A percentile compares a stretch with the other conserved stretches of the same genome.
These are phyloP conservation scores for Pseudocercospora ulei DNA, from an alignment of 2,329 filamentous ascomycete species.

Conservation along the genomic window DNA sequence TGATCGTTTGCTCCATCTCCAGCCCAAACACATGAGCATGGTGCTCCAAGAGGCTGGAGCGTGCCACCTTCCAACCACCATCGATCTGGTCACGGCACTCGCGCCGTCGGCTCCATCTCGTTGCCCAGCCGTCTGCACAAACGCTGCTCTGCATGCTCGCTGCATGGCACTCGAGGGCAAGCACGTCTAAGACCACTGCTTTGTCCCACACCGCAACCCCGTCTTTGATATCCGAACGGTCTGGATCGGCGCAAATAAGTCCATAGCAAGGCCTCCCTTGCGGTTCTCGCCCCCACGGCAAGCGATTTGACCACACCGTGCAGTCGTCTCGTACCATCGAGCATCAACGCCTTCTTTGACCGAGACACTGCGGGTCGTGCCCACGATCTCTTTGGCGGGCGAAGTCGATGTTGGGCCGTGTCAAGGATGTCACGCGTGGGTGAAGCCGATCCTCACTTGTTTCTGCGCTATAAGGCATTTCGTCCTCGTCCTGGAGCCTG, in stretches of 20 bases:
- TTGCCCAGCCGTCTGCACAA: slow-evolving; percentile 15
- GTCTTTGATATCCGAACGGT: slow-evolving; percentile 7
- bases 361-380: slow-evolving; percentile 25
- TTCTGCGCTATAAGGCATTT: slow-evolving; percentile 25
- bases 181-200: slow-evolving; percentile 23
- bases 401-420: slow-evolving; percentile 17
- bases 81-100: not conserved
- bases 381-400: slow-evolving; percentile 17
- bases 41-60: slow-evolving; percentile 1
- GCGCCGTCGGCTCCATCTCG: slow-evolving; percentile 2
- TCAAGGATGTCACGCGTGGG: slow-evolving; percentile 17
- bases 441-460: slow-evolving; percentile 14
- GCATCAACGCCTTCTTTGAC: slow-evolving; percentile 18
- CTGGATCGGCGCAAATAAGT: slow-evolving; percentile 20
- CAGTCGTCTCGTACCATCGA: slow-evolving; percentile 13
- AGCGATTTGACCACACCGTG: slow-evolving; percentile 16
- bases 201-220: slow-evolving; percentile 31
- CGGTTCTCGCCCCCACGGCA: slow-evolving; percentile 17
- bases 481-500: slow-evolving; percentile 20
- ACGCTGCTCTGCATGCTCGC: slow-evolving; percentile 17
- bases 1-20: slow-evolving; percentile 3
- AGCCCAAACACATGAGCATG: not conserved
- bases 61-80: slow-evolving; percentile 1
- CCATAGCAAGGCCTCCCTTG: slow-evolving; percentile 15
- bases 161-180: slow-evolving; percentile 16